Percentiles rank a stretch among this genome's conserved stretches.
Evolutionary conservation across 768 basidiomycete genomes (phyloP).

Genomic region (Trametes cingulata): DNA sequence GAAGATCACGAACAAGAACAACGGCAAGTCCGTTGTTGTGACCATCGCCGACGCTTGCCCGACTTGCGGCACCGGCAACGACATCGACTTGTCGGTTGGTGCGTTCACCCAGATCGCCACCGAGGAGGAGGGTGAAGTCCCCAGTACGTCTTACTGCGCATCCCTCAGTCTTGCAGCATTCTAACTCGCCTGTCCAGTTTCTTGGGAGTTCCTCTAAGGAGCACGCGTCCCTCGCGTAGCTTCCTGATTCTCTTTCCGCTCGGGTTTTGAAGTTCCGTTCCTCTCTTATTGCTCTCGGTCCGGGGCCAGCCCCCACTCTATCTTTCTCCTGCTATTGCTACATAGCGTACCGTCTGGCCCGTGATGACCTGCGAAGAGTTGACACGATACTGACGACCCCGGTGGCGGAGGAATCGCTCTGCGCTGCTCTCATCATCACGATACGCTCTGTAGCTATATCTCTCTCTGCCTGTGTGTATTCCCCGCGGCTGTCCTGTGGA

Average conservation of each 20-base stretch:
- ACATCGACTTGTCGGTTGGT: slow-evolving; percentile 70
- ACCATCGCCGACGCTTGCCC: slow-evolving; percentile 70
- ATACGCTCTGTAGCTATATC: slow-evolving; percentile 15
- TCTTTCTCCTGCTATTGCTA: not conserved
- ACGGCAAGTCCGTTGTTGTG: slow-evolving; percentile 60
- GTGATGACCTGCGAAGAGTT: slow-evolving; percentile 24
- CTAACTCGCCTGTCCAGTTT: slow-evolving; percentile 27
- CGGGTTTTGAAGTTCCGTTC: not conserved
- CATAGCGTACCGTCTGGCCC: slow-evolving; percentile 22
- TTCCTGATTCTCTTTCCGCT: not conserved
- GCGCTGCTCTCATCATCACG: slow-evolving; percentile 24
- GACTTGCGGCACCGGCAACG: slow-evolving; percentile 63
- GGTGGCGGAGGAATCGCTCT: slow-evolving; percentile 39
- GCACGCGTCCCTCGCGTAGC: slow-evolving; percentile 4
- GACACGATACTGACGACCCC: slow-evolving; percentile 45
- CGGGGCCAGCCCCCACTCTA: slow-evolving; percentile 13
- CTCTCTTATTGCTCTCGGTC: slow-evolving; percentile 6
- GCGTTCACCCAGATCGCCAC: slow-evolving; percentile 65
- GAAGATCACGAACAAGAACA: slow-evolving; percentile 59
- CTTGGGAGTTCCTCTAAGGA: slow-evolving; percentile 29
- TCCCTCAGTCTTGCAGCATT: slow-evolving; percentile 1
- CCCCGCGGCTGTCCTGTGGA: slow-evolving; percentile 8
- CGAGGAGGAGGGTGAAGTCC: slow-evolving; percentile 51
- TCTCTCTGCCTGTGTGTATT: slow-evolving; percentile 13
- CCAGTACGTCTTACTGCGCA: slow-evolving; percentile 44